phyloP scores from a whole-genome alignment of 257 asterid species.

The Fraxinus quadrangulata region DNA sequence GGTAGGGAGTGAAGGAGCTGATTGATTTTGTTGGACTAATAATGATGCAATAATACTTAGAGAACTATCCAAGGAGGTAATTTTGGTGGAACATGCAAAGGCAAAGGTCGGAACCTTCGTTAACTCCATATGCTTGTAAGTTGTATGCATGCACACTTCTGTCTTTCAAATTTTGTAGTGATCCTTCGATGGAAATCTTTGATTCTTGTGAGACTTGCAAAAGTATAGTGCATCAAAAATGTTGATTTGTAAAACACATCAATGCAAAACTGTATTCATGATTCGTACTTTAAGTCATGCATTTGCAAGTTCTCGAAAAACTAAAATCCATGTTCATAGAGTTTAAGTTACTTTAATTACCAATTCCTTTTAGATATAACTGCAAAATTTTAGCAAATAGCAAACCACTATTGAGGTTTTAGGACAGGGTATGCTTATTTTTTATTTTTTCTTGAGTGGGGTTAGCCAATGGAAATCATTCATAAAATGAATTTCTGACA shows the following conservation, averaged over 20 bases:
- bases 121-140: not conserved
- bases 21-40: not conserved
- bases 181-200: not conserved
- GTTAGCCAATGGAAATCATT: not conserved
- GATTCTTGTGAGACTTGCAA: not conserved
- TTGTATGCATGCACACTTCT: not conserved
- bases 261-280: not conserved
- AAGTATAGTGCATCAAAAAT: not conserved
- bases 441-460: not conserved
- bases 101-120: not conserved
- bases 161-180: not conserved
- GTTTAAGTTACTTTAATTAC: not conserved
- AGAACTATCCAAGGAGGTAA: not conserved
- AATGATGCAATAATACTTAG: not conserved
- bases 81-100: not conserved
- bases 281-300: not conserved
- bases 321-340: not conserved
- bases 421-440: not conserved
- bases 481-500: not conserved
- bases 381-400: not conserved
- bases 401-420: not conserved
- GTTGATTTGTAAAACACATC: not conserved
- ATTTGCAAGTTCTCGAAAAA: not conserved
- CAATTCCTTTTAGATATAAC: not conserved
- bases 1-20: not conserved